These are phyloP conservation scores for Sicyos edulis DNA, from an alignment of 306 rosid genomes.

Conservation along the genomic window DNA sequence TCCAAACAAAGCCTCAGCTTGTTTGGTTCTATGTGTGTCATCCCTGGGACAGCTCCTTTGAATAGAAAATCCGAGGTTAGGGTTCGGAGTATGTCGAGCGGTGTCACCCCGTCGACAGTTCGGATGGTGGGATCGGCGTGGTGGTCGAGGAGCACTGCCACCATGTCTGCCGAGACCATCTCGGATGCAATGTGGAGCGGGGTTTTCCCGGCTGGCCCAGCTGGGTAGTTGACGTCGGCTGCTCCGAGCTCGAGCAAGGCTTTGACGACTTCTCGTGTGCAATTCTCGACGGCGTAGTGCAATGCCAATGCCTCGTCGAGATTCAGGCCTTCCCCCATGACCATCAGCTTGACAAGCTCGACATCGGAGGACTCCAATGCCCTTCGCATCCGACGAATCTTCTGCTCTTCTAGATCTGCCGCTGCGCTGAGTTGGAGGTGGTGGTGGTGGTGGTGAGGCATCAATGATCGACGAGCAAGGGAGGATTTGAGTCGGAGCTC, in stretches of 20 bases:
- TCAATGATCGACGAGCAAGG: slow-evolving; percentile 52
- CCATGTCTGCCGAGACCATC: slow-evolving; percentile 98
- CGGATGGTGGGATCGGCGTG: slow-evolving; percentile 93
- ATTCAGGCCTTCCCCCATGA: slow-evolving; percentile 95
- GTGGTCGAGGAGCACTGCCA: slow-evolving; percentile 91
- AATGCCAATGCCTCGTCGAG: slow-evolving; percentile 87
- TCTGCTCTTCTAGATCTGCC: slow-evolving; percentile 84
- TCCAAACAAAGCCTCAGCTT: slow-evolving; percentile 83
- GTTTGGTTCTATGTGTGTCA: slow-evolving; percentile 87
- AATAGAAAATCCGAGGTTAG: slow-evolving; percentile 95
- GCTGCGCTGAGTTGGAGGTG: slow-evolving; percentile 50
- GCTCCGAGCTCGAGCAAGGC: slow-evolving; percentile 90
- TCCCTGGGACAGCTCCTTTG: slow-evolving; percentile 96
- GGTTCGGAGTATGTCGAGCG: slow-evolving; percentile 86
- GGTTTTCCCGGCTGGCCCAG: slow-evolving; percentile 70
- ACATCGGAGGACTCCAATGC: slow-evolving; percentile 93
- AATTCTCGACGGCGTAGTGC: slow-evolving; percentile 81
- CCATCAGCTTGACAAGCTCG: slow-evolving; percentile 91
- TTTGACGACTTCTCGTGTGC: slow-evolving; percentile 90
- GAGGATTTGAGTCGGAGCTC: slow-evolving; percentile 91
- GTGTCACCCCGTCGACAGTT: slow-evolving; percentile 70
- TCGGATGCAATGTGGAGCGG: slow-evolving; percentile 83
- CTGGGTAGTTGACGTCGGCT: slow-evolving; percentile 78
- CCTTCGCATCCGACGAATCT: slow-evolving; percentile 78
- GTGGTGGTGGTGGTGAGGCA: slow-evolving; percentile 49